Evolutionary conservation across 2,329 filamentous ascomycete genomes (phyloP).

Genomic region (Neurospora crassa): DNA sequence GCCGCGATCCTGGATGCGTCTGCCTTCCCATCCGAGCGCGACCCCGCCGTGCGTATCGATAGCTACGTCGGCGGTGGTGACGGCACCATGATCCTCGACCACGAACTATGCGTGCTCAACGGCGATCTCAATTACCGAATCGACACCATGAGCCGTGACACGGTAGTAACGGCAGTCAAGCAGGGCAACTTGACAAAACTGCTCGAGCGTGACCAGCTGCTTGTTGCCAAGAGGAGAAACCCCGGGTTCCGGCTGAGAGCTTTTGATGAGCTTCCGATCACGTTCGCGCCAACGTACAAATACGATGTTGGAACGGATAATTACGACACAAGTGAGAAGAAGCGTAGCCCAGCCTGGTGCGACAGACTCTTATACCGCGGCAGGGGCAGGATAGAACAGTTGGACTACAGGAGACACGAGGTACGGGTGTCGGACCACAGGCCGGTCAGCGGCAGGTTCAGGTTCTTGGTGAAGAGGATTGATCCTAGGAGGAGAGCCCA

Average conservation of each 20-base stretch:
- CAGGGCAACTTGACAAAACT: slow-evolving; percentile 75
- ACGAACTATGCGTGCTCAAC: slow-evolving; percentile 94
- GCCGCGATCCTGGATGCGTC: slow-evolving; percentile 77
- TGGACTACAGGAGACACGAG: slow-evolving; percentile 83
- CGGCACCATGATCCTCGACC: slow-evolving; percentile 87
- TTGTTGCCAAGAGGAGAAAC: slow-evolving; percentile 81
- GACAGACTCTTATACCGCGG: slow-evolving; percentile 77
- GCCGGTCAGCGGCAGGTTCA: slow-evolving; percentile 80
- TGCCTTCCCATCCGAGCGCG: slow-evolving; percentile 63
- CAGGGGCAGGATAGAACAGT: slow-evolving; percentile 66
- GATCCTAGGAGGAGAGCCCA: slow-evolving; percentile 53
- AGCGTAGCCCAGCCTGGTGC: slow-evolving; percentile 90
- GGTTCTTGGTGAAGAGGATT: slow-evolving; percentile 75
- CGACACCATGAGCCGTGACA: slow-evolving; percentile 90
- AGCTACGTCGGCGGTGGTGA: slow-evolving; percentile 88
- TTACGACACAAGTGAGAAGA: slow-evolving; percentile 93
- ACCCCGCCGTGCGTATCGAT: slow-evolving; percentile 59
- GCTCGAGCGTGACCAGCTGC: slow-evolving; percentile 84
- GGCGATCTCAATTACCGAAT: slow-evolving; percentile 98
- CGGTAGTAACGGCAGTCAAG: slow-evolving; percentile 77
- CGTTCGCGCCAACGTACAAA: slow-evolving; percentile 94
- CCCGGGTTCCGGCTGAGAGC: slow-evolving; percentile 80
- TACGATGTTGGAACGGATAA: slow-evolving; percentile 93
- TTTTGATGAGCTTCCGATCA: slow-evolving; percentile 85
- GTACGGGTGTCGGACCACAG: slow-evolving; percentile 86